These are phyloP conservation scores for Pichia membranifaciens DNA, from an alignment of 805 yeast genomes.

Conservation along the genomic window DNA sequence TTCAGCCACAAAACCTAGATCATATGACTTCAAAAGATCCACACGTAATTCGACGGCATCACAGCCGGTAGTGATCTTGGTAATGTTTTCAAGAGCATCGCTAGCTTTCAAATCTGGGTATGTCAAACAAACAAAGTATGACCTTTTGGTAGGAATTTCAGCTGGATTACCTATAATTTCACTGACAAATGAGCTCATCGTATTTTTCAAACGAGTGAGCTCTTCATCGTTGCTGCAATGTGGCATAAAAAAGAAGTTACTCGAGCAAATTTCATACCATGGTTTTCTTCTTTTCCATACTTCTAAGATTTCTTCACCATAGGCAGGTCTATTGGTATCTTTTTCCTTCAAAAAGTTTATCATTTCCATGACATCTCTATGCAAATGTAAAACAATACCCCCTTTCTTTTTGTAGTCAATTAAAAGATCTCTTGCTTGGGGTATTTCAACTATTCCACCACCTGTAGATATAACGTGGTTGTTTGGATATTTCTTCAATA, in stretches of 20 bases:
- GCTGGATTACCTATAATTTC: conserved; percentile 54
- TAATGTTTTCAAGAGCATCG: conserved; percentile 36
- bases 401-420: conserved; percentile 48
- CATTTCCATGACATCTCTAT: conserved; percentile 79
- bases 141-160: conserved; percentile 41
- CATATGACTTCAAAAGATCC: conserved; percentile 53
- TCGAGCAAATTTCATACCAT: conserved; percentile 78
- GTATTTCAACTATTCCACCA: conserved; percentile 88
- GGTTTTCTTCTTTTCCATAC: conserved; percentile 82
- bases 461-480: conserved; percentile 86
- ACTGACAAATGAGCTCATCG: conserved; percentile 53
- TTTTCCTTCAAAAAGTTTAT: conserved; percentile 59
- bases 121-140: conserved; percentile 70
- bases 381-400: conserved; percentile 85
- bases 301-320: conserved; percentile 65
- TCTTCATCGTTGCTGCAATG: conserved; percentile 55
- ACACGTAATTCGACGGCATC: conserved; percentile 82
- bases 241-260: conserved; percentile 68
- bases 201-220: conserved; percentile 48
- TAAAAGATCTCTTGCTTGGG: conserved; percentile 58
- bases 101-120: conserved; percentile 49
- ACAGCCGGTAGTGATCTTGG: conserved; percentile 57
- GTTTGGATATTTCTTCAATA: conserved; percentile 33
- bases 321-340: conserved; percentile 88
- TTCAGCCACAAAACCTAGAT: conserved; percentile 54